Evolutionary conservation across 2,329 filamentous ascomycete species (phyloP), one percentile per base, ranked within the genome.

Genomic region (Phoma sp.): DNA sequence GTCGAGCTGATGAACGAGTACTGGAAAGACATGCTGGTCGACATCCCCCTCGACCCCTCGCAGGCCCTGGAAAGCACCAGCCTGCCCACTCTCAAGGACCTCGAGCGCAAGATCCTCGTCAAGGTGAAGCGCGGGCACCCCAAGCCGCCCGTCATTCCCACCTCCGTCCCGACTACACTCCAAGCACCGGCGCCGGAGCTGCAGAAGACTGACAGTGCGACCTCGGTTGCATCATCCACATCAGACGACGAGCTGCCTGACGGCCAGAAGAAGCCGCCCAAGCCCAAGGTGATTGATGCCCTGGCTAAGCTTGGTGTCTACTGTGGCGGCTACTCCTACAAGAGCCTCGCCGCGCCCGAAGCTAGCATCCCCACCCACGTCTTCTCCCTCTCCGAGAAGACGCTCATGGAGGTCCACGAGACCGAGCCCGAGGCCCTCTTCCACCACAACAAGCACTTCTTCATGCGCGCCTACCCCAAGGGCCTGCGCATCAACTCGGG

Each of bases 1-100:
- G 93, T 96, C 10, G 84, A 90, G 50, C 96, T 98, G 59, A 97
- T 99, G 89, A 87, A 87, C 61, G 87, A 96, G 62, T 89, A 91
- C 60, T 99, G 93, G 92, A 84, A 83, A 33, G 87, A 84, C 0
- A 77, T 89, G 65, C 80, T 98, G 5, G 80, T 97, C 10, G 87
- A 91, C 77, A 30, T 81, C 77, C 85, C 72, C 6, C 55, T 69
- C 7, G 68, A 72, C 39, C 64, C 74, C 10, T 54, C 60, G 0
- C 59, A 67, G 21, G 39, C 55, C 7, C 55, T 69, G 80, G 86
- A 79, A 7, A 64, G 74, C 5, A 83, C 93, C 21, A 89, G 91
- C 0, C 83, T 85, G 26, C 86, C 96, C 0, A 65, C 71, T 0
- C 59, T 80, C n/a, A 84, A 85, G 12, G 85, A 92, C 11, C 76